Evolutionary conservation across 2,329 filamentous ascomycete genomes (phyloP).

Genomic region (Esteya vermicola): DNA sequence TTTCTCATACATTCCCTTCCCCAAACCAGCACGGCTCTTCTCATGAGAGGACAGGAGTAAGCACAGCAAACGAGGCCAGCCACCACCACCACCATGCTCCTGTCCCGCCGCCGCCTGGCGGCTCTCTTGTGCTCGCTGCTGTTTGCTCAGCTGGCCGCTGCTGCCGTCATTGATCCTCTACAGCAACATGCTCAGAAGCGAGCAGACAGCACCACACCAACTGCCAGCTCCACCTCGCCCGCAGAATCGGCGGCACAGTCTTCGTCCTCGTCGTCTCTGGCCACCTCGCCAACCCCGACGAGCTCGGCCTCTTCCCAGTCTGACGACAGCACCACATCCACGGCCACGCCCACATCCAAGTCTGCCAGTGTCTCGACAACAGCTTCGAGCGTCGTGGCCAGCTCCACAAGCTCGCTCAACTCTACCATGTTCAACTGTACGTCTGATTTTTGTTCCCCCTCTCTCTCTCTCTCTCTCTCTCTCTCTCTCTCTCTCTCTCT

Average conservation of each 20-base stretch:
- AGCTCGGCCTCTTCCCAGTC: not conserved
- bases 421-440: slow-evolving; percentile 13
- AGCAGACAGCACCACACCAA: not conserved
- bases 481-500: not conserved
- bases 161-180: slow-evolving; percentile 8
- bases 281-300: not conserved
- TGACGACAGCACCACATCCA: not conserved
- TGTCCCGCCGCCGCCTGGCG: slow-evolving; percentile 3
- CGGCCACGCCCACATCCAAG: not conserved
- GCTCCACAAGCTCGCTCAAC: not conserved
- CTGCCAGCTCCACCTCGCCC: not conserved
- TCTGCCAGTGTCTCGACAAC: not conserved
- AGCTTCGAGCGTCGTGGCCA: not conserved
- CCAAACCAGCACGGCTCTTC: not conserved
- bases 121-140: slow-evolving; percentile 9
- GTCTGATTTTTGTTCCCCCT: slow-evolving; percentile 2
- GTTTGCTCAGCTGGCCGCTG: slow-evolving; percentile 7
- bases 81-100: slow-evolving; percentile 6
- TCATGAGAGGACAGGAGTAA: too few species aligned
- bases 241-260: not conserved
- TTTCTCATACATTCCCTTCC: too few species aligned
- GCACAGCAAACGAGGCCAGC: too few species aligned
- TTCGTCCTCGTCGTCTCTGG: not conserved
- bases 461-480: not conserved
- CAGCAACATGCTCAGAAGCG: slow-evolving; percentile 7